These are phyloP conservation scores for Xylaria sp. DNA, from an alignment of 2,329 filamentous ascomycete species.

Conservation along the genomic window DNA sequence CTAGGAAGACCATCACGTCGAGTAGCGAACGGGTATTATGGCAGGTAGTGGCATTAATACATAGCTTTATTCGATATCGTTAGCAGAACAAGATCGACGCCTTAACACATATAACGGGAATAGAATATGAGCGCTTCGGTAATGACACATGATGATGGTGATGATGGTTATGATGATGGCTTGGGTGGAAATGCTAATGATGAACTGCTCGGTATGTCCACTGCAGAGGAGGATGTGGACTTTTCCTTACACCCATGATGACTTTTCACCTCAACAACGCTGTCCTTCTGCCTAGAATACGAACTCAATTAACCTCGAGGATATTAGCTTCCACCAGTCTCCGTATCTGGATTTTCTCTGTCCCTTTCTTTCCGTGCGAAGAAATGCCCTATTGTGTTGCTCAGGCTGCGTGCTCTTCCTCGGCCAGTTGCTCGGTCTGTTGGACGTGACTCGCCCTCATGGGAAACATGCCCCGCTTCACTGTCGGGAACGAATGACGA, in stretches of 20 bases:
- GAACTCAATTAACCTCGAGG: conserved; percentile 11
- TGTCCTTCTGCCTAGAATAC: conserved; percentile 7
- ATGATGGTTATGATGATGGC: background rate
- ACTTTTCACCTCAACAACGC: background rate
- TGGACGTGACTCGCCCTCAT: conserved; percentile 18
- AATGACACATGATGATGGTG: background rate
- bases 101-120: conserved; percentile 10
- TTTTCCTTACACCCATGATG: conserved; percentile 2
- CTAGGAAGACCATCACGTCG: background rate
- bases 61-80: conserved; percentile 11
- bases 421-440: conserved; percentile 23
- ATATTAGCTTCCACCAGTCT: conserved; percentile 20
- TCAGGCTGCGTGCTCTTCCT: conserved; percentile 36
- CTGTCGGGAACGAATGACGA: conserved; percentile 20
- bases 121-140: conserved; percentile 12
- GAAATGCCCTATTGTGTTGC: conserved; percentile 36
- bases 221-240: conserved; percentile 22
- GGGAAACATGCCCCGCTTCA: conserved; percentile 21
- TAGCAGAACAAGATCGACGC: conserved; percentile 2
- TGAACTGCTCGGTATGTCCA: conserved; percentile 28
- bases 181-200: conserved; percentile 16
- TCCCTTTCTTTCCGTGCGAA: conserved; percentile 32
- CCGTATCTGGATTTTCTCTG: conserved; percentile 27
- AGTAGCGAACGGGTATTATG: background rate
- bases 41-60: conserved; percentile 11